These are phyloP conservation scores for Kuraishia piskuri DNA, from an alignment of 805 yeast genomes.

Conservation along the genomic window DNA sequence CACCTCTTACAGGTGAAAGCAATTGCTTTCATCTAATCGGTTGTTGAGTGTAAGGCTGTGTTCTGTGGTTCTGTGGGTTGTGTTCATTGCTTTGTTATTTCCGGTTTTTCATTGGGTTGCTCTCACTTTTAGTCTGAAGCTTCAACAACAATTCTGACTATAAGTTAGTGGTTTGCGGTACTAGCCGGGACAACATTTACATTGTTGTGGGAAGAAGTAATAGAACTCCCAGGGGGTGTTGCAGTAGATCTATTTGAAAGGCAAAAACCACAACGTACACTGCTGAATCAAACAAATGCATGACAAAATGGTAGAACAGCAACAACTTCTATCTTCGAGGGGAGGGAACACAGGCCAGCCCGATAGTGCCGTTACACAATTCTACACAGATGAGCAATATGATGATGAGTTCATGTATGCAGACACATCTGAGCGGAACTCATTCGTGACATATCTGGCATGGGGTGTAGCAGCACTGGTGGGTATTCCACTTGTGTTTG, in stretches of 20 bases:
- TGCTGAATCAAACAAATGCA: neutral
- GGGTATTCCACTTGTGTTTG: slow-evolving; percentile 16
- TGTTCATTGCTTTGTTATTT: no score
- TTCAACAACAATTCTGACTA: no score
- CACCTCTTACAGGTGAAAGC: no score
- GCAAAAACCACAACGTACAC: neutral
- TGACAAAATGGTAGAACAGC: neutral
- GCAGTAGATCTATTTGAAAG: no score
- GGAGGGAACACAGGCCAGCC: neutral
- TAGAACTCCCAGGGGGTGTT: neutral
- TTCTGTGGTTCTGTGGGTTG: no score
- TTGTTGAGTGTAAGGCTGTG: no score
- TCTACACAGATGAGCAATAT: neutral
- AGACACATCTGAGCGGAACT: neutral
- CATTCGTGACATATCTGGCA: neutral
- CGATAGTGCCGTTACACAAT: neutral
- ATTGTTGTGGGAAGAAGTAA: no score
- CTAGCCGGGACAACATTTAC: no score
- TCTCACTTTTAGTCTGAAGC: no score
- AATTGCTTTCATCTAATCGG: no score
- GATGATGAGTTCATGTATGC: neutral
- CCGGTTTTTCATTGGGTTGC: no score
- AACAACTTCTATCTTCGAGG: neutral
- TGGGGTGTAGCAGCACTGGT: slow-evolving; percentile 4
- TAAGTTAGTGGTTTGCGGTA: no score